These are phyloP conservation scores for Fagopyrum homotropicum DNA, from an alignment of 148 eudicot species.

Conservation along the genomic window DNA sequence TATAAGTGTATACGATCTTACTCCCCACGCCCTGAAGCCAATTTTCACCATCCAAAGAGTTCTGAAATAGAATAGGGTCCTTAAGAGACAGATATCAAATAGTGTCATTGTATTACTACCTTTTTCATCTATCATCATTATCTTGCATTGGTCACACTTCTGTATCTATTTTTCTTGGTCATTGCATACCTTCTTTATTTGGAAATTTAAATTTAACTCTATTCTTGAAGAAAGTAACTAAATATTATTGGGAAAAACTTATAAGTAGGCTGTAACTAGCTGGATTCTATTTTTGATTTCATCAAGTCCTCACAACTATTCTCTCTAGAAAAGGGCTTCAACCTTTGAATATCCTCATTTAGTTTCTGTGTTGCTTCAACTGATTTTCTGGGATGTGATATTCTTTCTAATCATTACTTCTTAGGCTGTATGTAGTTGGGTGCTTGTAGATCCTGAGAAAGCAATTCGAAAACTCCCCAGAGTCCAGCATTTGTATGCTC, in stretches of 20 bases:
- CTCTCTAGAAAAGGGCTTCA: not conserved
- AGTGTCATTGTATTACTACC: not conserved
- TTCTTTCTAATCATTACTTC: not conserved
- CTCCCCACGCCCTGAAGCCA: not conserved
- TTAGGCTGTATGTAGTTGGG: slow-evolving; percentile 63
- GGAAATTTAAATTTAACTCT: not conserved
- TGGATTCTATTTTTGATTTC: not conserved
- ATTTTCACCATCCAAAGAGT: not conserved
- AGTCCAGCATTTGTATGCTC: slow-evolving; percentile 90
- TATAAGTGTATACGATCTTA: not conserved
- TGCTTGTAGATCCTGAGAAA: slow-evolving; percentile 67
- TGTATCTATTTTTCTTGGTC: no score
- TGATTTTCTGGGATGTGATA: not conserved
- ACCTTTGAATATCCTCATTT: not conserved
- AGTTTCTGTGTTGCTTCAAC: not conserved
- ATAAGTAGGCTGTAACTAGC: not conserved
- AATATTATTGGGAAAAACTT: not conserved
- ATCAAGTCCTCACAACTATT: not conserved
- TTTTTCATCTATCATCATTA: not conserved
- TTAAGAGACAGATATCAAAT: not conserved
- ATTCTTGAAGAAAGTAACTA: not conserved
- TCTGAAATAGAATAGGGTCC: not conserved
- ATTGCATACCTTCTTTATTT: no score
- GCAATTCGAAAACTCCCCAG: slow-evolving; percentile 82
- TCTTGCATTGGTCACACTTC: not conserved